Conservation (phyloP, 306 rosid genomes). For the Abrus pulchellus region DNA sequence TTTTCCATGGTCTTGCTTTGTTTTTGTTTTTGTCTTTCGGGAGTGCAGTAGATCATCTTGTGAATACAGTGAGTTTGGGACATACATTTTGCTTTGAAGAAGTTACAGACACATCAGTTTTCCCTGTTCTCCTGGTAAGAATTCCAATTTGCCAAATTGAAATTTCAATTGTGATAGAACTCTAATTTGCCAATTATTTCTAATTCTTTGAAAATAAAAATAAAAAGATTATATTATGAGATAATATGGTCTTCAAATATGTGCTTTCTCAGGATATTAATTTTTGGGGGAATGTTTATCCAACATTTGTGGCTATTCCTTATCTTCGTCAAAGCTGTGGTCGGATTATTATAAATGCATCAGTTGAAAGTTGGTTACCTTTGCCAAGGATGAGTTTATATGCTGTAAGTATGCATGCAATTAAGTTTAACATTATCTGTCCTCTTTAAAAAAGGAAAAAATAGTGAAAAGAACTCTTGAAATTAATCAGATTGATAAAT, state of each 20-base stretch:
- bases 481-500: too few relatives aligned
- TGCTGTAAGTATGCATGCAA: slow-evolving; percentile 65
- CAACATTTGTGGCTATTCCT: slow-evolving; percentile 86
- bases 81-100: slow-evolving; percentile 92
- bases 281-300: slow-evolving; percentile 92
- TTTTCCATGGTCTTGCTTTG: neutral
- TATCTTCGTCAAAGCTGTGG: slow-evolving; percentile 78
- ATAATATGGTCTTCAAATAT: neutral
- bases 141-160: slow-evolving; percentile 22
- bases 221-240: neutral
- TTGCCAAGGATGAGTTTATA: slow-evolving; percentile 90
- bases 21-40: neutral
- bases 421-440: slow-evolving; percentile 7
- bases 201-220: neutral
- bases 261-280: slow-evolving; percentile 70
- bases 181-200: neutral
- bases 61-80: slow-evolving; percentile 87
- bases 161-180: neutral
- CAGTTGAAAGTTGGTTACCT: slow-evolving; percentile 87
- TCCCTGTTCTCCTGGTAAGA: slow-evolving; percentile 81
- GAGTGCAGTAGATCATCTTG: slow-evolving; percentile 85
- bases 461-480: too few relatives aligned
- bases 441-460: neutral
- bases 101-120: slow-evolving; percentile 77
- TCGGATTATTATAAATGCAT: slow-evolving; percentile 76